Evolutionary conservation across 352 stramenopile genomes (phyloP), one percentile per base, ranked within the genome.

Genomic region (Pythium oligandrum): DNA sequence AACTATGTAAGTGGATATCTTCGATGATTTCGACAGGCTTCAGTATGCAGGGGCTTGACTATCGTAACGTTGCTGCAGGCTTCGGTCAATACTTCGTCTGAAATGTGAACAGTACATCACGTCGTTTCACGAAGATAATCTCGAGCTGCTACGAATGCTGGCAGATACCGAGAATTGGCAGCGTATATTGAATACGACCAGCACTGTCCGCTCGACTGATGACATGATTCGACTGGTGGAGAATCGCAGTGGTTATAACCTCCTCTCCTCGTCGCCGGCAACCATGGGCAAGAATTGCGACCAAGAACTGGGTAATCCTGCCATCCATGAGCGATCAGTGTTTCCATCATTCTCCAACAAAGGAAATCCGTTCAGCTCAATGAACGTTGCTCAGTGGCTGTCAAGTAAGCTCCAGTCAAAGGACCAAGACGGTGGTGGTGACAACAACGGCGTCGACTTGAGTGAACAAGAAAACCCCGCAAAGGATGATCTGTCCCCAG

Each of bases 131-230:
- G 76, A 91, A 4, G 85, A 95, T 48, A 93, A 90, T 55, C 66
- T 91, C 30, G 83, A 93, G 56, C 59, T 92, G 40, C 64, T 83
- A 39, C 73, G 85, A 33, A 93, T 95, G 83, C 75, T 93, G 37
- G 47, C 92, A 33, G 85, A 95, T 36, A 90, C 83, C 4, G 85
- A 95, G 53, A 92, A 82, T 36, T 95, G 85, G 85, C 68, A 88
- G 33, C 83, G 85, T 1, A 68, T 95, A 6, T 71, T 75, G 43
- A 71, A 66, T 30, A 59, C 73, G 7, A 75, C 72, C 7, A 71
- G 68, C 40, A 65, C 83, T 35, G 71, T 75, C 6, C 62, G 75
- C 46, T 64, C 75, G 43, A 74, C 75, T n/a, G 34, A 45, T 9
- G 68, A 69, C 9, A 70, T 92, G 44, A 52, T 89, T 26, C 61